Percentiles rank a stretch among this genome's conserved stretches.
Conservation (phyloP, 495 filamentous ascomycete genomes). For the Penicillium lagena region DNA sequence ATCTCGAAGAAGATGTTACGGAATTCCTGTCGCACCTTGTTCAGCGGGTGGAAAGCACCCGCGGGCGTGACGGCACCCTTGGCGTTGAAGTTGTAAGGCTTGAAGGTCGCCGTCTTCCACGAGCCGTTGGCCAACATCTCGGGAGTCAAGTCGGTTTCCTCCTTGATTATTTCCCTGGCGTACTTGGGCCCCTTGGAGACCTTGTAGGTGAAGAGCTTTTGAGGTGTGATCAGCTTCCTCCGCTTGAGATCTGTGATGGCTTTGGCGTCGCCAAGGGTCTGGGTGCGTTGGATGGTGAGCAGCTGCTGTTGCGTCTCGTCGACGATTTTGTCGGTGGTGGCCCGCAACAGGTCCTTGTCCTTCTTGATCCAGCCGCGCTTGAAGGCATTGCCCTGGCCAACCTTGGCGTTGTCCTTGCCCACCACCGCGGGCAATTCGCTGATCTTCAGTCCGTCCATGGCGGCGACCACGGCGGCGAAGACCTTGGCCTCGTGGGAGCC, state of each 20-base stretch:
- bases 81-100: constrained; percentile 96
- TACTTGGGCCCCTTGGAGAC: constrained; percentile 83
- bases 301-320: constrained; percentile 75
- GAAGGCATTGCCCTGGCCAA: constrained; percentile 94
- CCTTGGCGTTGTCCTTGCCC: constrained; percentile 75
- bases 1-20: constrained; percentile 93
- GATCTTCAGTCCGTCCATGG: constrained; percentile 73
- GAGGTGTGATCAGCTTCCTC: constrained; percentile 73
- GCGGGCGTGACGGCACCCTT: constrained; percentile 70
- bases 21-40: constrained; percentile 91
- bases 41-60: constrained; percentile 90
- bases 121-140: constrained; percentile 74
- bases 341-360: constrained; percentile 60
- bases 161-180: constrained; percentile 75
- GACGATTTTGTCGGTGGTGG: constrained; percentile 59
- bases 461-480: constrained; percentile 74
- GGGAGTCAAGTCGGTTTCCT: constrained; percentile 90
- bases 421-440: constrained; percentile 71
- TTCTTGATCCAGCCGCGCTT: constrained; percentile 96
- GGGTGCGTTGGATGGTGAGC: constrained; percentile 58
- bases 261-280: constrained; percentile 63
- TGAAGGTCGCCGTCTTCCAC: constrained; percentile 76
- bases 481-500: constrained; percentile 94
- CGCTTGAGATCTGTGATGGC: constrained; percentile 75
- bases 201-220: constrained; percentile 80